phyloP scores from a whole-genome alignment of 1,139 yeast genomes.

The Spathaspora sp. region DNA sequence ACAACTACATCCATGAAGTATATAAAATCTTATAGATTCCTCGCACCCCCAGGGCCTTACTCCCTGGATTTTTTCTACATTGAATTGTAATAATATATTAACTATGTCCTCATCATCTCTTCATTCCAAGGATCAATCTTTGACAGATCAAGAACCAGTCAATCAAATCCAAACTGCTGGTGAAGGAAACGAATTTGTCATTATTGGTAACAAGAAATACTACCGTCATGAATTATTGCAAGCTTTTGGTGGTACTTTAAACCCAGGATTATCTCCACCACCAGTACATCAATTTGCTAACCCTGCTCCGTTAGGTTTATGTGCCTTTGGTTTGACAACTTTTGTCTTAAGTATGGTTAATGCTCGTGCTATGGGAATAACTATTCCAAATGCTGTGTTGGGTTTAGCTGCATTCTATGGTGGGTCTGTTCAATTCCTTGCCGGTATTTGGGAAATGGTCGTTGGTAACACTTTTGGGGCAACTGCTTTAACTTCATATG shows the following conservation, averaged over 20 bases:
- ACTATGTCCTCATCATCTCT: too few relatives aligned
- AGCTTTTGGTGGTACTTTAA: constrained; percentile 40
- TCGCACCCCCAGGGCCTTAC: too few relatives aligned
- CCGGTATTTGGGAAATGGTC: constrained; percentile 66
- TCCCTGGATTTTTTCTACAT: too few relatives aligned
- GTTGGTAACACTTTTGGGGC: constrained; percentile 67
- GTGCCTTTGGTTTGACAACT: constrained; percentile 53
- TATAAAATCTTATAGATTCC: too few relatives aligned
- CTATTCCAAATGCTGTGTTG: constrained; percentile 38
- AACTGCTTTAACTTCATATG: constrained; percentile 66
- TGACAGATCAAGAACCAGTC: constrained; percentile 8
- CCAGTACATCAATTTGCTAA: constrained; percentile 44
- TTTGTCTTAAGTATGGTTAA: constrained; percentile 45
- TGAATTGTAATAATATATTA: too few relatives aligned
- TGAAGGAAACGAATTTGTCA: constrained; percentile 22
- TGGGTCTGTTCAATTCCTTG: constrained; percentile 62
- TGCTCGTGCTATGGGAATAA: constrained; percentile 40
- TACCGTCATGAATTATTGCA: constrained; percentile 36
- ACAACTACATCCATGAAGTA: too few relatives aligned
- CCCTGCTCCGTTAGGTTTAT: constrained; percentile 62
- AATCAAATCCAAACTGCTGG: constrained; percentile 21
- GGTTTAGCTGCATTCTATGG: constrained; percentile 51
- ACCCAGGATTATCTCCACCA: constrained; percentile 37
- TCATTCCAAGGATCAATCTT: too few relatives aligned
- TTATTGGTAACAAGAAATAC: constrained; percentile 34